Percentiles rank a stretch among this genome's conserved stretches.
Conservation (phyloP, 163 green algal genomes). For the Scenedesmus sp. region DNA sequence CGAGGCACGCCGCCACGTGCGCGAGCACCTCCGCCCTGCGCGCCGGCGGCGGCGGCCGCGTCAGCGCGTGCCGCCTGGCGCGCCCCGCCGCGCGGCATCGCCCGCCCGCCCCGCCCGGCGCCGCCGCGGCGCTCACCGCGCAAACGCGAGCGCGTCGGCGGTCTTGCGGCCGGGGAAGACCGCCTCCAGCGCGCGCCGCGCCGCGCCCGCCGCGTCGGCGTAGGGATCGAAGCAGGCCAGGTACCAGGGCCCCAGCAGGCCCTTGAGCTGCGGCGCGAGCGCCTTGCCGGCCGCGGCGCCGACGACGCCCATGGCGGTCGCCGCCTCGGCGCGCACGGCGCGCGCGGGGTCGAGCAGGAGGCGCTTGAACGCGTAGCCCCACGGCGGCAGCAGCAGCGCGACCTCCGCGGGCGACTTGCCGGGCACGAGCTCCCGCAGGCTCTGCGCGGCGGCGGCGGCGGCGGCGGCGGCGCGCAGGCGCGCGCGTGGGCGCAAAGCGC, state of each 20-base stretch:
- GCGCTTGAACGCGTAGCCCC: conserved; percentile 70
- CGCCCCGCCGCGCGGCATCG: no score
- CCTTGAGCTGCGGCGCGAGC: conserved; percentile 72
- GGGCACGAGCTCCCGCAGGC: conserved; percentile 55
- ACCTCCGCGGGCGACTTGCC: conserved; percentile 49
- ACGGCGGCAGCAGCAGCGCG: conserved; percentile 61
- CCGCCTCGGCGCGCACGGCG: conserved; percentile 63
- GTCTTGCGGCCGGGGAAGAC: conserved; percentile 42
- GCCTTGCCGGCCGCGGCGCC: conserved; percentile 55
- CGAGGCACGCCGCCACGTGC: conserved; percentile 62
- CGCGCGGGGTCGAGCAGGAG: conserved; percentile 75
- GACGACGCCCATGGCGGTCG: conserved; percentile 53
- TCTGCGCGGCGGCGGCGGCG: conserved; percentile 45
- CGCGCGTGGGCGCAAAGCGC: no score
- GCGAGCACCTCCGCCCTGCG: conserved; percentile 61
- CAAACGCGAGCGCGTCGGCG: conserved; percentile 39
- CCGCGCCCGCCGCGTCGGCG: conserved; percentile 64
- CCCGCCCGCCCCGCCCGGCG: neutral
- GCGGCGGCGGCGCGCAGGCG: neutral
- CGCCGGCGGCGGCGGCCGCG: no score
- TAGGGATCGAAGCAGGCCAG: conserved; percentile 73
- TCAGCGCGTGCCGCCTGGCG: neutral
- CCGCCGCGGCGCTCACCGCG: conserved; percentile 46
- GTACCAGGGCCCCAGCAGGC: conserved; percentile 73
- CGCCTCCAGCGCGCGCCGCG: conserved; percentile 38